phyloP scores from a whole-genome alignment of 768 basidiomycete species.

The Boletus rufocinnamomeus region DNA sequence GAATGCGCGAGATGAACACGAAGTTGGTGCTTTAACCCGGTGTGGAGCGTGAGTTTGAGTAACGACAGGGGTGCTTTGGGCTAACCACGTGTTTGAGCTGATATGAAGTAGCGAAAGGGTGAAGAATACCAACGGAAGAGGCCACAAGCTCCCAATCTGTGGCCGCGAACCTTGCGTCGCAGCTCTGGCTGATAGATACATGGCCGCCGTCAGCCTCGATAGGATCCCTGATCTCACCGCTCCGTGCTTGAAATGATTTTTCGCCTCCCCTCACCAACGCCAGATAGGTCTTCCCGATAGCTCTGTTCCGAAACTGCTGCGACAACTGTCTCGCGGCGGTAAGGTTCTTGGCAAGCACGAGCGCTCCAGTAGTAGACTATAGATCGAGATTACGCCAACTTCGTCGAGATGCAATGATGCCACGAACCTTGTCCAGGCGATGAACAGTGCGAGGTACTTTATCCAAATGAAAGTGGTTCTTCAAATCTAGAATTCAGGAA shows the following conservation, averaged over 20 bases:
- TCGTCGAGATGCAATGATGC: background rate
- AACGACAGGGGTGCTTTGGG: constrained; percentile 53
- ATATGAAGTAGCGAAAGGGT: constrained; percentile 20
- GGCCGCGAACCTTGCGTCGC: constrained; percentile 36
- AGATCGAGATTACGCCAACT: background rate
- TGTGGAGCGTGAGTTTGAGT: constrained; percentile 54
- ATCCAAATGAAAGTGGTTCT: constrained; percentile 34
- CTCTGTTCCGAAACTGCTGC: constrained; percentile 51
- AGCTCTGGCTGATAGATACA: constrained; percentile 36
- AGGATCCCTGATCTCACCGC: constrained; percentile 45
- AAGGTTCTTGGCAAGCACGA: constrained; percentile 53
- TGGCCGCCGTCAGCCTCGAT: constrained; percentile 47
- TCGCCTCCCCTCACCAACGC: constrained; percentile 60
- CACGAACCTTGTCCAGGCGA: constrained; percentile 62
- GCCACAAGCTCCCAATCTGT: constrained; percentile 59
- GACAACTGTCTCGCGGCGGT: constrained; percentile 49
- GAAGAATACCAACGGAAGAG: constrained; percentile 51
- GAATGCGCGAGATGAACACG: constrained; percentile 61
- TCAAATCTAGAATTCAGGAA: constrained; percentile 28
- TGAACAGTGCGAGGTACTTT: constrained; percentile 54
- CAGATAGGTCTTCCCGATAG: constrained; percentile 59
- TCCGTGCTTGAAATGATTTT: constrained; percentile 43
- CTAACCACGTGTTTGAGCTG: constrained; percentile 33
- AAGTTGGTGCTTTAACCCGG: constrained; percentile 71
- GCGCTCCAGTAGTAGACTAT: constrained; percentile 63